phyloP scores from a whole-genome alignment of 1,139 yeast species.

The Protomyces arabidopsidicola region DNA sequence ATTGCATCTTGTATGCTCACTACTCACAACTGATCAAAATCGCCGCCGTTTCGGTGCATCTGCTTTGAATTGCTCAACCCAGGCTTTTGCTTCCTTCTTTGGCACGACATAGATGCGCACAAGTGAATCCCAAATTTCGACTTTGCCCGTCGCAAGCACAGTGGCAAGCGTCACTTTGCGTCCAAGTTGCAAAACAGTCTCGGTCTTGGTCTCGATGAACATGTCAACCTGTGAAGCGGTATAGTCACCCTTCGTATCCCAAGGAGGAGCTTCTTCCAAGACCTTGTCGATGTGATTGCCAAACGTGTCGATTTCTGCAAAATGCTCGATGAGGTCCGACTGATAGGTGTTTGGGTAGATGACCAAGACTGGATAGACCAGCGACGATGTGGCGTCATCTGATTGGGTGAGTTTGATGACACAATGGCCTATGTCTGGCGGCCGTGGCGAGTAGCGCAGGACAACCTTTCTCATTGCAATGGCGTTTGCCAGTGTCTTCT shows the following conservation, averaged over 20 bases:
- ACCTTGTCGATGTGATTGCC: constrained; percentile 41
- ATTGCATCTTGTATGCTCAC: background rate
- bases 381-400: constrained; percentile 67
- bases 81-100: constrained; percentile 55
- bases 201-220: constrained; percentile 64
- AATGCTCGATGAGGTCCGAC: constrained; percentile 72
- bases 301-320: constrained; percentile 63
- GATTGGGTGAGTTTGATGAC: constrained; percentile 60
- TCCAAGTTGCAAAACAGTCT: constrained; percentile 80
- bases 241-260: constrained; percentile 61
- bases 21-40: background rate
- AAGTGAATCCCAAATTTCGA: constrained; percentile 74
- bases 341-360: constrained; percentile 81
- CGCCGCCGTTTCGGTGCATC: background rate
- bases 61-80: constrained; percentile 62
- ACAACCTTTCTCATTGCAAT: constrained; percentile 12
- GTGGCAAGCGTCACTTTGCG: constrained; percentile 64
- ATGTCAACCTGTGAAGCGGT: constrained; percentile 58
- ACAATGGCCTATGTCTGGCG: constrained; percentile 33
- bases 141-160: constrained; percentile 47
- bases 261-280: constrained; percentile 62
- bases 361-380: constrained; percentile 73
- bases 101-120: constrained; percentile 77
- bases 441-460: constrained; percentile 26
- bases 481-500: constrained; percentile 11